Evolutionary conservation across 352 stramenopile genomes (phyloP).

Genomic region (Globisporangium camurandrum): DNA sequence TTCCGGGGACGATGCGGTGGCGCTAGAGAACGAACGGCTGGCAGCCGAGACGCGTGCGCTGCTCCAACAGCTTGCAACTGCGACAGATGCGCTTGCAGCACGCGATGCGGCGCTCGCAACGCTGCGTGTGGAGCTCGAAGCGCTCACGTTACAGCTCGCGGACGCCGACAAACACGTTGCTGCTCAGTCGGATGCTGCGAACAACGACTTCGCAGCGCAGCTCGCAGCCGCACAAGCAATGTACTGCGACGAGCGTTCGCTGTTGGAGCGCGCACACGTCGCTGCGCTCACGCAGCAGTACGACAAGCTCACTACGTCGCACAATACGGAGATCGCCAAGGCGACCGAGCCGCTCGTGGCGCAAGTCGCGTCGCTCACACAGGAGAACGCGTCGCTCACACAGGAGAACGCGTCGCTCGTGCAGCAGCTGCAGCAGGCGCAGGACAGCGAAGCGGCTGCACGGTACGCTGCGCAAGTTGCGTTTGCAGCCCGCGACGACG

Average conservation of each 20-base stretch:
- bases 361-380: neutral
- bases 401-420: constrained; percentile 29
- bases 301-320: constrained; percentile 1
- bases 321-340: too few relatives aligned
- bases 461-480: constrained; percentile 62
- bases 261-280: neutral
- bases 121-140: constrained; percentile 7
- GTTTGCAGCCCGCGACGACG: constrained; percentile 56
- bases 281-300: neutral
- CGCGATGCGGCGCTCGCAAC: constrained; percentile 29
- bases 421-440: constrained; percentile 31
- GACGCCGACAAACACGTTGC: constrained; percentile 22
- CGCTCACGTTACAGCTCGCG: constrained; percentile 27
- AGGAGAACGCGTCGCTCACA: constrained; percentile 10
- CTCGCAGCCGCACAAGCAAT: constrained; percentile 13
- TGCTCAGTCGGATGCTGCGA: constrained; percentile 14
- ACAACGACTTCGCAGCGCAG: constrained; percentile 21
- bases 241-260: constrained; percentile 8
- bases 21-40: constrained; percentile 35
- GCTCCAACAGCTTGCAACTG: constrained; percentile 21
- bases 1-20: constrained; percentile 22
- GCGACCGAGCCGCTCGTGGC: neutral
- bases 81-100: constrained; percentile 14
- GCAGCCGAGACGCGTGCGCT: constrained; percentile 31
- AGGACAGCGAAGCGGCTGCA: constrained; percentile 67